These are phyloP conservation scores for Arthrobotrys sinensis DNA, from an alignment of 2,329 filamentous ascomycete genomes.

Conservation along the genomic window DNA sequence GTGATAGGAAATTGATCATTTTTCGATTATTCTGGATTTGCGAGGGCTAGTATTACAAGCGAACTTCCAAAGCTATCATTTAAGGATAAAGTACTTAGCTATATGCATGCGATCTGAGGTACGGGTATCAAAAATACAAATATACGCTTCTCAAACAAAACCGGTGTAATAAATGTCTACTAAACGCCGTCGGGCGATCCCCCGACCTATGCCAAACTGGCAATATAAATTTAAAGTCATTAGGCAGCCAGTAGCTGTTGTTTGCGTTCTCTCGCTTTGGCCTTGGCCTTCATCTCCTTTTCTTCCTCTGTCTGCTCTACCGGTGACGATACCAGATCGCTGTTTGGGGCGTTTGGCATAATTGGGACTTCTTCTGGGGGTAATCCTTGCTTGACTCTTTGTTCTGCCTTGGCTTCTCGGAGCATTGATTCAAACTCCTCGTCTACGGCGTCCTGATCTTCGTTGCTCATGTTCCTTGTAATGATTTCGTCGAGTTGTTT, in stretches of 20 bases:
- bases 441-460: constrained; percentile 98
- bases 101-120: constrained; percentile 19
- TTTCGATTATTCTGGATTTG: constrained; percentile 12
- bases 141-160: not conserved
- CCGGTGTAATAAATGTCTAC: not conserved
- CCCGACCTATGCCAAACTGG: not conserved
- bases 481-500: constrained; percentile 93
- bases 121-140: constrained; percentile 20
- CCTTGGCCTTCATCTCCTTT: constrained; percentile 40
- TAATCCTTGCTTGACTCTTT: constrained; percentile 30
- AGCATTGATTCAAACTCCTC: constrained; percentile 90
- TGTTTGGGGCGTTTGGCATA: constrained; percentile 51
- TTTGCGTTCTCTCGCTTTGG: constrained; percentile 39
- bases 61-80: not conserved
- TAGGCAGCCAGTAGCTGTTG: constrained; percentile 52
- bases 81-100: not conserved
- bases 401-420: constrained; percentile 72
- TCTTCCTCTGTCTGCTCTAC: constrained; percentile 26
- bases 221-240: not conserved
- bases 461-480: constrained; percentile 87
- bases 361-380: constrained; percentile 27
- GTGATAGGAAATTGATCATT: constrained; percentile 11
- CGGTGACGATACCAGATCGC: constrained; percentile 23
- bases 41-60: constrained; percentile 11
- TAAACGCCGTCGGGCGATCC: not conserved